Evolutionary conservation across 441 rosid genomes (phyloP).

Genomic region (California macrophylla): DNA sequence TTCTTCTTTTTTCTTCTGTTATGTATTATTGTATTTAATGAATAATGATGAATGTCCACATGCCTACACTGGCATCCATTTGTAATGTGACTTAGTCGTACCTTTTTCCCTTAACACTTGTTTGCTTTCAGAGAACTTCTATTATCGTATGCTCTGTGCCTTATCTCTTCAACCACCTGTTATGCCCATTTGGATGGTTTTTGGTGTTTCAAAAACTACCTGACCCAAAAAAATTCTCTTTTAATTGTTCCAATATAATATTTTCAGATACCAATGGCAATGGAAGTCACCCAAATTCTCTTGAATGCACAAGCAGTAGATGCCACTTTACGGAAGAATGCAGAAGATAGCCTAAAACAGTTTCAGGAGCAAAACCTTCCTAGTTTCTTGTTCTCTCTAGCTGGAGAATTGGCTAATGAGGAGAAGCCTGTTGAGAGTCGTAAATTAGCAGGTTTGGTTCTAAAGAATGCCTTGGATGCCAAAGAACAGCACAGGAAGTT

Average conservation of each 20-base stretch:
- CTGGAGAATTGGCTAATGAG: constrained; percentile 54
- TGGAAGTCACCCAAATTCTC: constrained; percentile 50
- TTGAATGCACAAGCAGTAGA: constrained; percentile 58
- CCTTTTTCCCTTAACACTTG: too few species aligned
- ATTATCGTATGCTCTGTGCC: neutral
- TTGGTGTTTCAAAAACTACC: neutral
- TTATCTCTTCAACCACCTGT: neutral
- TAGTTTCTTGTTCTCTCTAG: constrained; percentile 44
- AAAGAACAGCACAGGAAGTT: constrained; percentile 52
- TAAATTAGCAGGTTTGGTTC: constrained; percentile 52
- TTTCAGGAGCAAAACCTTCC: constrained; percentile 52
- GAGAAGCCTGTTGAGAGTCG: constrained; percentile 61
- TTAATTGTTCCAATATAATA: too few species aligned
- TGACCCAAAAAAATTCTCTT: too few species aligned
- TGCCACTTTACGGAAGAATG: constrained; percentile 47
- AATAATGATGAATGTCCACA: too few species aligned
- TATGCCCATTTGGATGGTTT: neutral
- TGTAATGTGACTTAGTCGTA: too few species aligned
- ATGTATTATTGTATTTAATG: too few species aligned
- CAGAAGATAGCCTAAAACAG: constrained; percentile 38
- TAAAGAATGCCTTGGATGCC: constrained; percentile 58
- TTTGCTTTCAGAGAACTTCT: too few species aligned
- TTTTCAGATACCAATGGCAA: constrained; percentile 16
- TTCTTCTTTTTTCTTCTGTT: too few species aligned
- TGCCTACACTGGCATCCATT: too few species aligned